These are phyloP conservation scores for Cercospora sp. DNA, from an alignment of 2,329 filamentous ascomycete species.

Conservation along the genomic window DNA sequence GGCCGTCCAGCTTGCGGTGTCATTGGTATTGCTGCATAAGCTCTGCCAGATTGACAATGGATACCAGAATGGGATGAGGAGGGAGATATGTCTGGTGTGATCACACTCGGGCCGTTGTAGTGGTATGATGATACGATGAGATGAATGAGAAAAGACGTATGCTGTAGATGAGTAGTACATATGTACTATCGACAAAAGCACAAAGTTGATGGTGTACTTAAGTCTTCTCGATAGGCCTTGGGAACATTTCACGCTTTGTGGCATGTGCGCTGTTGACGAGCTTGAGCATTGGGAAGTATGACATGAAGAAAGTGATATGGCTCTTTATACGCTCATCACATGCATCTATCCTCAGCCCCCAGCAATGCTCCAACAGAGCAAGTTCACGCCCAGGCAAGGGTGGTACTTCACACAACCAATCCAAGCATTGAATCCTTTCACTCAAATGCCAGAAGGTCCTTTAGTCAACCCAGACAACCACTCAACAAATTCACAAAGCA, in stretches of 20 bases:
- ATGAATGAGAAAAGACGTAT: constrained; percentile 6
- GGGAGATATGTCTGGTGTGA: not conserved
- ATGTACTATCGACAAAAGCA: not conserved
- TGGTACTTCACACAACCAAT: not conserved
- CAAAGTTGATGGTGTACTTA: not conserved
- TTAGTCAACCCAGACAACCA: not conserved
- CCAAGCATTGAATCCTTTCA: not conserved
- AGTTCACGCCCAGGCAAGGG: not conserved
- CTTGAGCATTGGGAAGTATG: not conserved
- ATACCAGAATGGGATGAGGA: not conserved
- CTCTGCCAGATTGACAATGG: not conserved
- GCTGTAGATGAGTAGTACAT: not conserved
- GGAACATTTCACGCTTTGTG: not conserved
- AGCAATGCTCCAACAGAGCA: not conserved
- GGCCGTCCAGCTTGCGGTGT: constrained; percentile 84
- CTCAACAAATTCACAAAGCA: too few species aligned
- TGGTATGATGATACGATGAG: constrained; percentile 24
- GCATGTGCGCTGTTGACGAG: not conserved
- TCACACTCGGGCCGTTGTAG: constrained; percentile 25
- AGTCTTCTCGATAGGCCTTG: not conserved
- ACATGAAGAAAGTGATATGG: not conserved
- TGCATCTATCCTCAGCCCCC: not conserved
- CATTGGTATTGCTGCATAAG: constrained; percentile 39
- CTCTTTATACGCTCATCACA: not conserved
- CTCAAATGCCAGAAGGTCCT: not conserved